Evolutionary conservation across 208 protist species (phyloP), one percentile per base, ranked within the genome.

Genomic region (Trichomonas gallinae): DNA sequence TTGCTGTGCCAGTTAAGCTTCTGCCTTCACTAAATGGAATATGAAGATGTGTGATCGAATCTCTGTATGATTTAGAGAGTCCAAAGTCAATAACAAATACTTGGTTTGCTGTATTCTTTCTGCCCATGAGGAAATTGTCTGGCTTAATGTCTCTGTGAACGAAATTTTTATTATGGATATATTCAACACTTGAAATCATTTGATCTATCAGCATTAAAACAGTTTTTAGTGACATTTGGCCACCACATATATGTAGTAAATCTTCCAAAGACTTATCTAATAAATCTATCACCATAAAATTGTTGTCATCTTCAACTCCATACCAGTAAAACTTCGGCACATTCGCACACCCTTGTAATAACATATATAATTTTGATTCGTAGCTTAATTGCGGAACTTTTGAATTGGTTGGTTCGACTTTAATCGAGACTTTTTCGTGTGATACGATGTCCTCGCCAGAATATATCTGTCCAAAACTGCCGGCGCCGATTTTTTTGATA

Each of bases 1-100:
- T 98, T 21, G 99, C 99, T 46, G 99, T 99, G 63, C 99, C 99
- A 26, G 99, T 99, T 13, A 99, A 98, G 87, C 98, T 98, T 98
- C 99, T 99, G 97, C 99, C 98, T 97, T 99, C 99, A 96, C 98
- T 98, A 98, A 99, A 99, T 8, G 99, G 98, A 96, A 99, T 99
- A 98, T 99, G 99, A 96, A 98, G 96, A 97, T 99, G 98, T 46
- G 99, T 99, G 96, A 98, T 98, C n/a, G 98, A 98, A 97, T 99
- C 99, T 63, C 99, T 98, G 97, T 99, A 99, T 97, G 98, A 99
- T 98, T 99, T 99, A 58, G 99, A 98, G 31, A 99, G 97, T 99
- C 96, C 91, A 81, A 97, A 96, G 91, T 97, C 97, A 26, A 97
- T 97, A 15, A 96, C 10, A 87, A 44, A 97, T 17, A 97, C 45